Conservation (phyloP, 495 filamentous ascomycete genomes). For the Daldinia concentrica region DNA sequence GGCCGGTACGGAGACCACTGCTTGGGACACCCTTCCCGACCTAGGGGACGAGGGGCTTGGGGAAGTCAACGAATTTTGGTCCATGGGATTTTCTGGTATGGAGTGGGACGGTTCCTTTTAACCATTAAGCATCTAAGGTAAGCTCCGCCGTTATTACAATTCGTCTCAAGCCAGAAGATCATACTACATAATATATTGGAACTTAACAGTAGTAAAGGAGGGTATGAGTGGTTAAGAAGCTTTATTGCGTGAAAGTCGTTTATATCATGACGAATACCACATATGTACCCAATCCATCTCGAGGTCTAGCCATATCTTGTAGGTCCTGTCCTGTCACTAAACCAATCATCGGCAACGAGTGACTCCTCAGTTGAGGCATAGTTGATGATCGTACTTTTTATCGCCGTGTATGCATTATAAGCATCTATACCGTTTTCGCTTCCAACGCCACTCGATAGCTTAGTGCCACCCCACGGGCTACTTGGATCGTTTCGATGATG, state of each 20-base stretch:
- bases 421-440: slow-evolving; percentile 68
- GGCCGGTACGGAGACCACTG: not conserved
- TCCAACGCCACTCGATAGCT: slow-evolving; percentile 62
- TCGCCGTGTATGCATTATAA: slow-evolving; percentile 65
- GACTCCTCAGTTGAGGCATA: slow-evolving; percentile 58
- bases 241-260: not conserved
- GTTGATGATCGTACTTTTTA: slow-evolving; percentile 68
- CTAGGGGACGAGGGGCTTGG: slow-evolving; percentile 4
- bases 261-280: not conserved
- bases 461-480: slow-evolving; percentile 67
- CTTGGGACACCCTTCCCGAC: slow-evolving; percentile 1
- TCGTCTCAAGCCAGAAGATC: too few species aligned
- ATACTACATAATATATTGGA: too few species aligned
- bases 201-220: too few species aligned
- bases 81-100: slow-evolving; percentile 21
- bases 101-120: slow-evolving; percentile 23
- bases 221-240: too few species aligned
- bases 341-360: slow-evolving; percentile 58
- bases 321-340: slow-evolving; percentile 52
- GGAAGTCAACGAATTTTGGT: slow-evolving; percentile 21
- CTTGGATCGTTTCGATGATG: slow-evolving; percentile 70
- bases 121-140: not conserved
- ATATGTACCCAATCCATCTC: too few species aligned
- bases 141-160: too few species aligned
- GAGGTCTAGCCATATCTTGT: slow-evolving; percentile 59